Conservation (phyloP, 495 filamentous ascomycete species). For the Aspergillus affinis region DNA sequence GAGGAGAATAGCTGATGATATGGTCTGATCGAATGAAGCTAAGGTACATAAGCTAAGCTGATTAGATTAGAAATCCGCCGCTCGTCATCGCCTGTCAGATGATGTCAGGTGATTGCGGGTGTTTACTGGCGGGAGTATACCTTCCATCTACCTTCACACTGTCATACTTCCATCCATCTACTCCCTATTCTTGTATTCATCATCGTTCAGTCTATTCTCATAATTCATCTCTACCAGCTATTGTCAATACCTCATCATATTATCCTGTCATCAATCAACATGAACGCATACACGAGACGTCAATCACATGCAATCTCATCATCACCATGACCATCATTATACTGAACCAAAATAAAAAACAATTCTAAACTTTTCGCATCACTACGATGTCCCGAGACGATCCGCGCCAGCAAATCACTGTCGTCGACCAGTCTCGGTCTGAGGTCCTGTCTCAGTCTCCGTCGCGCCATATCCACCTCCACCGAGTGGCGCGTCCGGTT, state of each 20-base stretch:
- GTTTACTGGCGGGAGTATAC: not conserved
- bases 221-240: not conserved
- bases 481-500: conserved; percentile 10
- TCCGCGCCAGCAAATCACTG: not conserved
- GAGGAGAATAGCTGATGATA: not conserved
- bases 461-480: conserved; percentile 9
- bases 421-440: not conserved
- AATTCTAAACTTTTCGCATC: not conserved
- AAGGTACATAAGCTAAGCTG: conserved; percentile 1
- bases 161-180: not conserved
- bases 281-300: not conserved
- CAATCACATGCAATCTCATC: not conserved
- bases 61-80: not conserved
- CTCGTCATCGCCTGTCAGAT: not conserved
- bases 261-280: not conserved
- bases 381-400: no score
- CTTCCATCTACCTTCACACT: not conserved
- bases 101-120: conserved; percentile 1
- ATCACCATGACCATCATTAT: not conserved
- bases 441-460: conserved; percentile 4
- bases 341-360: no score
- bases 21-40: conserved; percentile 1
- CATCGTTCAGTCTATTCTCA: not conserved
- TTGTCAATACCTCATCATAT: not conserved
- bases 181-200: not conserved